These are phyloP conservation scores for Kwoniella botswanensis DNA, from an alignment of 768 basidiomycete species.

Conservation along the genomic window DNA sequence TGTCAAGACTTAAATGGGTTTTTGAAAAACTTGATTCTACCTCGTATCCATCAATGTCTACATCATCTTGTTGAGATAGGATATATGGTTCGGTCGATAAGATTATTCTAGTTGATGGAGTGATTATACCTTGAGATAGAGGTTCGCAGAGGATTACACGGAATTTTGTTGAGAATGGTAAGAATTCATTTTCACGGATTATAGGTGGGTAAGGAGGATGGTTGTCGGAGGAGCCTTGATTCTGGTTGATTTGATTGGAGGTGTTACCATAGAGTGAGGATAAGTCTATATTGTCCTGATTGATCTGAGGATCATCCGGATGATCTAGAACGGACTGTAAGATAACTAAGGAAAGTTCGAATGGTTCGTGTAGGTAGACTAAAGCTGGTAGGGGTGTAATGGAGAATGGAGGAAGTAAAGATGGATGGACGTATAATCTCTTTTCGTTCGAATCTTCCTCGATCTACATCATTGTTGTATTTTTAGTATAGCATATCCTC, in stretches of 20 bases:
- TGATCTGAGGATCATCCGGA: background rate
- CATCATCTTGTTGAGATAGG: background rate
- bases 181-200: constrained; percentile 33
- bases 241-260: background rate
- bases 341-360: constrained; percentile 32
- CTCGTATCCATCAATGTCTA: constrained; percentile 13
- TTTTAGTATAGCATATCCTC: background rate
- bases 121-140: constrained; percentile 71
- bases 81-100: constrained; percentile 56
- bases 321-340: constrained; percentile 33
- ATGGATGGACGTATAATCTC: constrained; percentile 32
- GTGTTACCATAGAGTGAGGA: constrained; percentile 15
- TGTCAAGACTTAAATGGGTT: constrained; percentile 34
- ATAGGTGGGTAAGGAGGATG: constrained; percentile 22
- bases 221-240: background rate
- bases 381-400: constrained; percentile 17
- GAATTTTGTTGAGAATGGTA: constrained; percentile 29
- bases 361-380: constrained; percentile 34
- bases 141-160: constrained; percentile 69
- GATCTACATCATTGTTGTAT: background rate
- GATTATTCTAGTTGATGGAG: constrained; percentile 65
- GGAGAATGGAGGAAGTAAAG: constrained; percentile 33
- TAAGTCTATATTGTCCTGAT: constrained; percentile 20
- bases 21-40: constrained; percentile 24
- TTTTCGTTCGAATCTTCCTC: background rate